Evolutionary conservation across 306 rosid genomes (phyloP).

Genomic region (Arachis stenosperma): DNA sequence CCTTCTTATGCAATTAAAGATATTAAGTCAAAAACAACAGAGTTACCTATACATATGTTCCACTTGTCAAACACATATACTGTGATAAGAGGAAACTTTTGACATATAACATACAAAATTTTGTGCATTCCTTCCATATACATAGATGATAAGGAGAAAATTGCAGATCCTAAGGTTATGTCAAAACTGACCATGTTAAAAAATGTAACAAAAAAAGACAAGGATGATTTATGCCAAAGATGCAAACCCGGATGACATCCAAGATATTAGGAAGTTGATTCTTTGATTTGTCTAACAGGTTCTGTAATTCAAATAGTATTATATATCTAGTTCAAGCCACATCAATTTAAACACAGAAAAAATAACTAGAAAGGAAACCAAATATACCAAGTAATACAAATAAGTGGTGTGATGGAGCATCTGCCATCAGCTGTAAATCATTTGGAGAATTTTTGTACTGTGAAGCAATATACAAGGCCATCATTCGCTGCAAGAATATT

Average conservation of each 20-base stretch:
- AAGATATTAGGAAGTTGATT: slow-evolving; percentile 96
- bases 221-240: slow-evolving; percentile 28
- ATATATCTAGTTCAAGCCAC: slow-evolving; percentile 28
- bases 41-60: too few relatives aligned
- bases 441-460: slow-evolving; percentile 99
- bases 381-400: slow-evolving; percentile 88
- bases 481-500: slow-evolving; percentile 79
- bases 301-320: slow-evolving; percentile 56
- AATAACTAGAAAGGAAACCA: slow-evolving; percentile 33
- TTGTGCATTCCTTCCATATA: too few relatives aligned
- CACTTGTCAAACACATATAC: too few relatives aligned
- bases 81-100: too few relatives aligned
- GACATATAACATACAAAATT: too few relatives aligned
- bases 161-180: slow-evolving; percentile 17
- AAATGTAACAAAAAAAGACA: neutral
- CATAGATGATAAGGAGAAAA: slow-evolving; percentile 22
- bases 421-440: slow-evolving; percentile 94
- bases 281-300: slow-evolving; percentile 87
- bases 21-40: too few relatives aligned
- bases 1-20: too few relatives aligned
- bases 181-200: slow-evolving; percentile 17
- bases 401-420: slow-evolving; percentile 98
- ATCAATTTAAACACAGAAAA: slow-evolving; percentile 21
- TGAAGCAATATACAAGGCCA: slow-evolving; percentile 95
- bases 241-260: slow-evolving; percentile 89